A percentile compares a stretch with the other conserved stretches of the same genome.
These are phyloP conservation scores for Cyclotella cryptica DNA, from an alignment of 108 stramenopile species.

Conservation along the genomic window DNA sequence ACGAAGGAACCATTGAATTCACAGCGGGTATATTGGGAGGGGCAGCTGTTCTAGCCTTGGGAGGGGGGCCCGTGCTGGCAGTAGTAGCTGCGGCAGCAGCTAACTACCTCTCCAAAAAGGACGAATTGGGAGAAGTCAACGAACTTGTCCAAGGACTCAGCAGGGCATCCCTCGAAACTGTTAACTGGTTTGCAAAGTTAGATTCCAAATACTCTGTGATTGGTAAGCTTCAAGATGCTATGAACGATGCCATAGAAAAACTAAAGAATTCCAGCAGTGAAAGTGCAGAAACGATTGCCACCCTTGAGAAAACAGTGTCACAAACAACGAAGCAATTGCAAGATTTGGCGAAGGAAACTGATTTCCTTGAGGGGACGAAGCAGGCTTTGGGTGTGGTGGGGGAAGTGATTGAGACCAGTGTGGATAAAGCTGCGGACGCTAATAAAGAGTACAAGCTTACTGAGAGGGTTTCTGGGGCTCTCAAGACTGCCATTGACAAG, in stretches of 20 bases:
- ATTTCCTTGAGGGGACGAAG: conserved; percentile 52
- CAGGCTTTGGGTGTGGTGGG: conserved; percentile 57
- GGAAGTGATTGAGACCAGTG: conserved; percentile 54
- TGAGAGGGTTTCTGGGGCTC: conserved; percentile 49
- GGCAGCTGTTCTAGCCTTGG: conserved; percentile 36
- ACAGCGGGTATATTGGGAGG: conserved; percentile 52
- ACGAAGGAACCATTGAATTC: conserved; percentile 53
- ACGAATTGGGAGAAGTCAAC: conserved; percentile 53
- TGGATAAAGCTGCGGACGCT: conserved; percentile 55
- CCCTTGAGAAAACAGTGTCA: conserved; percentile 40
- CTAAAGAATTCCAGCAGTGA: conserved; percentile 48
- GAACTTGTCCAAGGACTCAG: conserved; percentile 49
- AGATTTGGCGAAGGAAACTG: conserved; percentile 49
- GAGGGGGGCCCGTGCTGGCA: conserved; percentile 36
- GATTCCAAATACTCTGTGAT: conserved; percentile 51
- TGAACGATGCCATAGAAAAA: conserved; percentile 37
- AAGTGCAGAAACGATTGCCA: conserved; percentile 43
- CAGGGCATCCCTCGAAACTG: conserved; percentile 44
- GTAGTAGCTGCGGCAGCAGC: conserved; percentile 52
- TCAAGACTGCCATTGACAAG: conserved; percentile 54
- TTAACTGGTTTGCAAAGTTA: conserved; percentile 56
- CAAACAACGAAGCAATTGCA: conserved; percentile 43
- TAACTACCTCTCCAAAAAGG: conserved; percentile 55
- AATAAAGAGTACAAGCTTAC: conserved; percentile 58
- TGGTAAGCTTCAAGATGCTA: conserved; percentile 37